phyloP scores from a whole-genome alignment of 345 rosid genomes.

The Eutrema heterophyllum region DNA sequence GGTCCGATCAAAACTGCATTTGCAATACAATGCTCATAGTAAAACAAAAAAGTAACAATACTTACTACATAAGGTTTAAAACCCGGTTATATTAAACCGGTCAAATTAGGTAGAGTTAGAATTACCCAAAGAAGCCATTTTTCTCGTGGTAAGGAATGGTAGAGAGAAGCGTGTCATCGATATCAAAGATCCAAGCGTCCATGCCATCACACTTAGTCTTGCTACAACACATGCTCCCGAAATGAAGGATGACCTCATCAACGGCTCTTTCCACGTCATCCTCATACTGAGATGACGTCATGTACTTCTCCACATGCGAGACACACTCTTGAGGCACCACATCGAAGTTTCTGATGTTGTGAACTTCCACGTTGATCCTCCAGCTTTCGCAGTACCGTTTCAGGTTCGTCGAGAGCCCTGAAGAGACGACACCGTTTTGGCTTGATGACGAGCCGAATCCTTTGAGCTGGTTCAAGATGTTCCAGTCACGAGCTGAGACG shows the following conservation, averaged over 20 bases:
- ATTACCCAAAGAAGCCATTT: conserved; percentile 56
- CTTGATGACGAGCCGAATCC: conserved; percentile 15
- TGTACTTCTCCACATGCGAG: conserved; percentile 44
- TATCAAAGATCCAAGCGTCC: conserved; percentile 74
- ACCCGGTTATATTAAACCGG: background rate
- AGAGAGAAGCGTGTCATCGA: conserved; percentile 72
- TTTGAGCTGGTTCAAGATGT: conserved; percentile 46
- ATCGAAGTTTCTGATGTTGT: conserved; percentile 60
- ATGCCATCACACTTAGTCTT: conserved; percentile 42
- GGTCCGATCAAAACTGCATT: background rate
- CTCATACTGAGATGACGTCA: conserved; percentile 63
- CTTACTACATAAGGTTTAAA: background rate
- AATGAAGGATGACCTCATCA: conserved; percentile 49
- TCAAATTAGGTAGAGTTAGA: background rate
- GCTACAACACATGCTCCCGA: conserved; percentile 44
- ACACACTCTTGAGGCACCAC: conserved; percentile 73
- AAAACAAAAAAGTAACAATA: too few species aligned
- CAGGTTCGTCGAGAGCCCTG: conserved; percentile 21
- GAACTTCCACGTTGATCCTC: conserved; percentile 70
- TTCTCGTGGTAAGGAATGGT: conserved; percentile 67
- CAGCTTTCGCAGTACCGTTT: conserved; percentile 65
- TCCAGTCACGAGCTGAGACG: conserved; percentile 57
- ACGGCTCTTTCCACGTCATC: conserved; percentile 44
- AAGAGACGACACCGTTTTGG: background rate
- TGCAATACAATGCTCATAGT: too few species aligned